Evolutionary conservation across 2,329 filamentous ascomycete species (phyloP).

Genomic region (Didymella sp.): DNA sequence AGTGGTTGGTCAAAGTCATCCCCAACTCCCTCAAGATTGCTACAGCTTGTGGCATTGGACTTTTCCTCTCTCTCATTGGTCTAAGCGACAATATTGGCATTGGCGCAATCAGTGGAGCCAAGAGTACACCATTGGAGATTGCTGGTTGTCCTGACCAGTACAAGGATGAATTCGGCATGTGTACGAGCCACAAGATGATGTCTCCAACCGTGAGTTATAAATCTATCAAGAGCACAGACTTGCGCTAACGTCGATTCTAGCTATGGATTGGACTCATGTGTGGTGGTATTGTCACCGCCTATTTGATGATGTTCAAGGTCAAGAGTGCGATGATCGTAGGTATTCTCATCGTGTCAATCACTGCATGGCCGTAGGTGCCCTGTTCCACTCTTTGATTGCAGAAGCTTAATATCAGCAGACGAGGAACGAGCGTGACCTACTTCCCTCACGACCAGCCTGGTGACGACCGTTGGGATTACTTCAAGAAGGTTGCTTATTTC

Average conservation of each 20-base stretch:
- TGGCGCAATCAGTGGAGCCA: constrained; percentile 72
- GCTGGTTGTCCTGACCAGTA: constrained; percentile 73
- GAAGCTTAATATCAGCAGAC: constrained; percentile 45
- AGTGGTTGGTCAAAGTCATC: constrained; percentile 85
- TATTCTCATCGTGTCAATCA: constrained; percentile 82
- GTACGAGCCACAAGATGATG: constrained; percentile 77
- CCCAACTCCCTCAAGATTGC: constrained; percentile 86
- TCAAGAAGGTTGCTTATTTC: constrained; percentile 83
- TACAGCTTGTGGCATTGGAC: constrained; percentile 82
- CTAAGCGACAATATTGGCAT: constrained; percentile 83
- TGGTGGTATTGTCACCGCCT: constrained; percentile 78
- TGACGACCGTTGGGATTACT: constrained; percentile 77
- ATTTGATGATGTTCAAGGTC: constrained; percentile 83
- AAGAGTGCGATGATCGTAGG: constrained; percentile 86
- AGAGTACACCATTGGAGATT: constrained; percentile 72
- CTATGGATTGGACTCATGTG: constrained; percentile 91
- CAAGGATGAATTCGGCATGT: constrained; percentile 60
- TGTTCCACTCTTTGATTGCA: neutral
- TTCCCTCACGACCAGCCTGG: constrained; percentile 76
- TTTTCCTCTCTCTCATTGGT: constrained; percentile 78
- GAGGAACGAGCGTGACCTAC: constrained; percentile 75
- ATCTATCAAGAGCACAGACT: constrained; percentile 5
- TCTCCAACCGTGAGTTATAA: constrained; percentile 63
- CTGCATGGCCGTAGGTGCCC: constrained; percentile 74
- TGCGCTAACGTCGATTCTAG: constrained; percentile 30